Evolutionary conservation across 2,329 filamentous ascomycete genomes (phyloP), one percentile per base, ranked within the genome.

Genomic region (Phaeosphaeria sp.): DNA sequence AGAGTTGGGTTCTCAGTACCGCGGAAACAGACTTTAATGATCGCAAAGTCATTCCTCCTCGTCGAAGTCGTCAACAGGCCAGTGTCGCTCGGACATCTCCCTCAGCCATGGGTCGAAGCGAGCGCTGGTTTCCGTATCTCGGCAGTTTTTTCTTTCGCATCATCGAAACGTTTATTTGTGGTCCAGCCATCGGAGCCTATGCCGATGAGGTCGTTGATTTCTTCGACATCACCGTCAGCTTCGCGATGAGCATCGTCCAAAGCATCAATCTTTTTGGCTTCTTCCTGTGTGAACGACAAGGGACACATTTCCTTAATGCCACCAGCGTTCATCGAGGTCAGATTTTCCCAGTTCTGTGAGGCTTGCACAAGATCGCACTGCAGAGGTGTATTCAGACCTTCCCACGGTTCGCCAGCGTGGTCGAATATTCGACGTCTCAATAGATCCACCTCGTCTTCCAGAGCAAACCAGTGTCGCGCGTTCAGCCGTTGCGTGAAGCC

Each of bases 141-240:
- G 24, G n/a, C 52, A 55, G 56, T 55, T 56, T 48, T 62, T 9
- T 59, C 56, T 51, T 60, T 67, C 20, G 63, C 61, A 20, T 43
- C 56, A 20, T 72, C 64, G 56, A 70, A 73, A 9, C 20, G 18
- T 44, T 72, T 63, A 42, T 65, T 59, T 22, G 59, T 40, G 9
- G 61, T 72, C 71, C 65, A 74, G n/a, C 68, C 71, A 51, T 74
- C 68, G 40, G 53, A 56, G 39, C 60, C 57, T n/a, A 73, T 54
- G 36, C 68, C 68, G 61, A 70, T 57, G 30, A 63, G 3, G 27
- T 55, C 57, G 25, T 61, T 60, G 52, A 67, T 58, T 1, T 18
- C 46, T 58, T 71, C 61, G 55, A 69, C 50, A 8, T 72, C 56
- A 2, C 45, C 49, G 44, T 71, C 57, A 8, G 52, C 58, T 0